phyloP scores from a whole-genome alignment of 495 filamentous ascomycete genomes.

The Penicillium lagena region DNA sequence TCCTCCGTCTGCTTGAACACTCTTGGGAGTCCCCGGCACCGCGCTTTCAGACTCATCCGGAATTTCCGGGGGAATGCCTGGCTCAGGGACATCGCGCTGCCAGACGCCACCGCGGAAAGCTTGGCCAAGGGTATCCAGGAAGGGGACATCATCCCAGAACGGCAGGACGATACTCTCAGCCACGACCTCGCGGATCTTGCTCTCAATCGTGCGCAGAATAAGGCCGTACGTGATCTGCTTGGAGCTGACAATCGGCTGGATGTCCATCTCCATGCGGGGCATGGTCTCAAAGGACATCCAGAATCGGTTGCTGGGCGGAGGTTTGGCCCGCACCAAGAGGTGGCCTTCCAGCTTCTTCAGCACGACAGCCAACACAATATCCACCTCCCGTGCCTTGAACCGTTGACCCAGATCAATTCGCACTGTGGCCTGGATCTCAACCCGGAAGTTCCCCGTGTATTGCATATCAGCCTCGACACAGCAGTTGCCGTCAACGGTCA shows the following conservation, averaged over 20 bases:
- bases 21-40: conserved; percentile 37
- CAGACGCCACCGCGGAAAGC: conserved; percentile 87
- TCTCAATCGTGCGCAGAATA: conserved; percentile 89
- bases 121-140: conserved; percentile 71
- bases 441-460: conserved; percentile 80
- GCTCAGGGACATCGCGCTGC: conserved; percentile 49
- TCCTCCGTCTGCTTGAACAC: conserved; percentile 26
- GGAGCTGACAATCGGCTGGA: conserved; percentile 91
- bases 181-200: conserved; percentile 84
- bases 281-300: conserved; percentile 92
- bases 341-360: conserved; percentile 84
- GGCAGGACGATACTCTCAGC: conserved; percentile 90
- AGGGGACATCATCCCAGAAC: conserved; percentile 92
- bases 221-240: conserved; percentile 91
- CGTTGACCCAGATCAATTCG: conserved; percentile 82
- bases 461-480: conserved; percentile 77
- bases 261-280: conserved; percentile 86
- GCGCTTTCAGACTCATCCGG: conserved; percentile 45
- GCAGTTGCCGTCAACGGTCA: conserved; percentile 86
- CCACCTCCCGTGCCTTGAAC: conserved; percentile 86
- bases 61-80: conserved; percentile 43
- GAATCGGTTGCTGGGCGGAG: conserved; percentile 87
- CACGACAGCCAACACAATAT: conserved; percentile 79
- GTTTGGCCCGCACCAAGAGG: conserved; percentile 78
- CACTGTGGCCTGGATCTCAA: conserved; percentile 85